These are phyloP conservation scores for Naganishia vishniacii DNA, from an alignment of 768 basidiomycete species.

Conservation along the genomic window DNA sequence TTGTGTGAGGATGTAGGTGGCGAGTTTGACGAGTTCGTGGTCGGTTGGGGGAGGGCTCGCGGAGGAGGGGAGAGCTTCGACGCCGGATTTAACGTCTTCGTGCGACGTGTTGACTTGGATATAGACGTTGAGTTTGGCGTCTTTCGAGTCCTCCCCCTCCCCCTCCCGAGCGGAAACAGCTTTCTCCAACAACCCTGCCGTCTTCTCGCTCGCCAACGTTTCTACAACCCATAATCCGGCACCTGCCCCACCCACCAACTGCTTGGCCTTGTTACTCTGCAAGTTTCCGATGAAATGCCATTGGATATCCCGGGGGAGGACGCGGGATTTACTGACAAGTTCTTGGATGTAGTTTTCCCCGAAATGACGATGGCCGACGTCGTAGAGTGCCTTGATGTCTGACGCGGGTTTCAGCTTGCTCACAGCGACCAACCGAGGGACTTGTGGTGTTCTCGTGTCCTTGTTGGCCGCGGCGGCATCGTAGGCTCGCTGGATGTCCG, in stretches of 20 bases:
- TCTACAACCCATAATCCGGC: slow-evolving; percentile 75
- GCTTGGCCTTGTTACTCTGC: slow-evolving; percentile 89
- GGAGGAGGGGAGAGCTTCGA: slow-evolving; percentile 55
- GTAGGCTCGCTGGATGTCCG: slow-evolving; percentile 35
- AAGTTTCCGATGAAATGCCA: slow-evolving; percentile 97
- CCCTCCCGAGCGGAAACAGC: slow-evolving; percentile 52
- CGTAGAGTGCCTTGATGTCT: slow-evolving; percentile 77
- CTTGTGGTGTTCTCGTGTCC: not conserved
- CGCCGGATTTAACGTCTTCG: slow-evolving; percentile 84
- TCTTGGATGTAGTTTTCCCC: slow-evolving; percentile 98
- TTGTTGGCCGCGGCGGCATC: no score
- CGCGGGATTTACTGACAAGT: slow-evolving; percentile 70
- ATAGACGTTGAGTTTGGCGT: slow-evolving; percentile 76
- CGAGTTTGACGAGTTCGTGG: slow-evolving; percentile 62
- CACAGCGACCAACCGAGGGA: slow-evolving; percentile 68
- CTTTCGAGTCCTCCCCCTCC: no score
- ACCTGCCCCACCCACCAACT: slow-evolving; percentile 24
- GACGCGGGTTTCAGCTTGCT: slow-evolving; percentile 87
- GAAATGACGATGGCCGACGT: slow-evolving; percentile 78
- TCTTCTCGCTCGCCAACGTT: slow-evolving; percentile 74
- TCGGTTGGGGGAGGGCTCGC: slow-evolving; percentile 44
- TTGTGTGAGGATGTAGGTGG: slow-evolving; percentile 62
- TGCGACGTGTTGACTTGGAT: slow-evolving; percentile 93
- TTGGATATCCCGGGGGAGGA: slow-evolving; percentile 81
- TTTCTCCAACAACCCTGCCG: slow-evolving; percentile 73